Conservation (phyloP, 805 yeast species). For the Jamesozyma lodderae region DNA sequence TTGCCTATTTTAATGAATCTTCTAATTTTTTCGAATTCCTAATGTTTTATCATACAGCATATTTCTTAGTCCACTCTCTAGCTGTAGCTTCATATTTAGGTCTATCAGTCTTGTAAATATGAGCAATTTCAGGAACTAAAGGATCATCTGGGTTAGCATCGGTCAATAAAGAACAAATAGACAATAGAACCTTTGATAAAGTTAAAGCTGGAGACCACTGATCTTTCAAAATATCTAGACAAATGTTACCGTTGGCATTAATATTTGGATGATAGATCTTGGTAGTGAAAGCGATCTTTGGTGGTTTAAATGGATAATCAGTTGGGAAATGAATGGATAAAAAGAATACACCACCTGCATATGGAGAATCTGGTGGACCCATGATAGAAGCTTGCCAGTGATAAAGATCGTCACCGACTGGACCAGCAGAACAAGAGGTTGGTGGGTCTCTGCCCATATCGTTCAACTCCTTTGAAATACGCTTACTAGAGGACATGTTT, state of each 20-base stretch:
- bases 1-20: too few species aligned
- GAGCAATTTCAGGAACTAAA: slow-evolving; percentile 94
- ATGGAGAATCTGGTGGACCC: slow-evolving; percentile 94
- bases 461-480: slow-evolving; percentile 10
- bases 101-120: slow-evolving; percentile 86
- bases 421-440: slow-evolving; percentile 96
- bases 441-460: slow-evolving; percentile 75
- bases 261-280: slow-evolving; percentile 95
- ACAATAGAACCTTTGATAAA: slow-evolving; percentile 83
- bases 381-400: slow-evolving; percentile 99
- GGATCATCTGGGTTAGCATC: slow-evolving; percentile 99
- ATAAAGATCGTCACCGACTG: slow-evolving; percentile 91
- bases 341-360: slow-evolving; percentile 87
- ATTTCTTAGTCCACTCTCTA: slow-evolving; percentile 95
- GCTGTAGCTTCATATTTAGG: slow-evolving; percentile 93
- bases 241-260: slow-evolving; percentile 87
- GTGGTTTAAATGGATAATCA: slow-evolving; percentile 97
- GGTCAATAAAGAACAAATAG: slow-evolving; percentile 91
- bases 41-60: slow-evolving; percentile 80
- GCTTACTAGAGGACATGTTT: slow-evolving; percentile 5
- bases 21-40: too few species aligned
- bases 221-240: slow-evolving; percentile 90
- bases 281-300: slow-evolving; percentile 84
- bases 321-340: slow-evolving; percentile 94
- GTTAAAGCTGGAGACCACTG: slow-evolving; percentile 98